phyloP scores from a whole-genome alignment of 371 early-diverging fungal species.

The Syncephalastrum sp. region DNA sequence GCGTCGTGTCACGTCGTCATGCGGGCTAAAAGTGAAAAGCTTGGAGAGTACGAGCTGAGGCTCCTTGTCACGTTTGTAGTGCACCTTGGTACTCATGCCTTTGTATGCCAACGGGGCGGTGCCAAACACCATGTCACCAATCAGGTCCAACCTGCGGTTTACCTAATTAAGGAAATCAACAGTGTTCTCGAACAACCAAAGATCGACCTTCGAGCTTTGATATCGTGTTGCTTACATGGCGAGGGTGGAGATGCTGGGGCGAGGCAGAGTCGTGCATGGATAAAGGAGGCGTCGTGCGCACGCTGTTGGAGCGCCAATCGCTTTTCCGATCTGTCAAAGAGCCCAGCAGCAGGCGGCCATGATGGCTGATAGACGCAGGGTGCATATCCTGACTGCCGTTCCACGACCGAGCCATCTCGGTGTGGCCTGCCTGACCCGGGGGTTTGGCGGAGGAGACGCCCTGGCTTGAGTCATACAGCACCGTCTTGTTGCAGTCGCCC shows the following conservation, averaged over 20 bases:
- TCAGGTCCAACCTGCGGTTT: conserved; percentile 43
- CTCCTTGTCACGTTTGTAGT: conserved; percentile 52
- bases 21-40: conserved; percentile 56
- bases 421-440: conserved; percentile 3
- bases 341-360: conserved; percentile 12
- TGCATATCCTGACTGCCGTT: conserved; percentile 21
- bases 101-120: conserved; percentile 67
- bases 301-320: conserved; percentile 33
- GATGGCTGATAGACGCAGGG: background rate
- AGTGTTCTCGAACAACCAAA: background rate
- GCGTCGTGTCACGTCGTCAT: conserved; percentile 44
- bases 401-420: conserved; percentile 36
- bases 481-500: conserved; percentile 42
- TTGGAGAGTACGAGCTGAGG: conserved; percentile 64
- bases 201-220: background rate
- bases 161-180: conserved; percentile 22
- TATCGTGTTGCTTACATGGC: conserved; percentile 12
- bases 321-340: conserved; percentile 29
- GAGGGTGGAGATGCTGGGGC: conserved; percentile 17
- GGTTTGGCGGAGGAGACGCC: conserved; percentile 12
- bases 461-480: conserved; percentile 42
- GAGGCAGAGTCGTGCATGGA: conserved; percentile 18
- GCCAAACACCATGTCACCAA: conserved; percentile 68
- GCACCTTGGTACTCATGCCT: conserved; percentile 68
- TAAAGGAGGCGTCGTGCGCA: conserved; percentile 30